phyloP scores from a whole-genome alignment of 768 basidiomycete species.

The Dictyophora rubrovolvata region DNA sequence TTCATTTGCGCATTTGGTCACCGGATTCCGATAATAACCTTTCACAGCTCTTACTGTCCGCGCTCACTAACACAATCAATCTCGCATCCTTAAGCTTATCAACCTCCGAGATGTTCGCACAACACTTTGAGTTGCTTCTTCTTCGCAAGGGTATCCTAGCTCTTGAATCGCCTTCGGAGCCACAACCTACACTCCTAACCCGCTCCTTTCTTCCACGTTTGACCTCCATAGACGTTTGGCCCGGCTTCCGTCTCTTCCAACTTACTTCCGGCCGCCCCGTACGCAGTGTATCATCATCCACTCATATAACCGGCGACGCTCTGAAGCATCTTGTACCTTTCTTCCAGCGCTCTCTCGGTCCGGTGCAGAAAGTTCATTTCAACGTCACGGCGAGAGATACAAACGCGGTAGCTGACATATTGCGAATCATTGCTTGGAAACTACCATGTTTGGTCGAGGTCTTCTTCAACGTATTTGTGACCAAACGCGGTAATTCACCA shows the following conservation, averaged over 20 bases:
- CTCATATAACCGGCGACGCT: constrained; percentile 1
- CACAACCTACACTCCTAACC: neutral
- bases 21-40: constrained; percentile 1
- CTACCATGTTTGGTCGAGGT: constrained; percentile 3
- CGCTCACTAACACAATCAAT: constrained; percentile 1
- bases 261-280: constrained; percentile 6
- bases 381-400: constrained; percentile 5
- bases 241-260: constrained; percentile 2
- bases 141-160: constrained; percentile 5
- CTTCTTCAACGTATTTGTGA: constrained; percentile 10
- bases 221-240: neutral
- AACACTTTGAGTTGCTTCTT: constrained; percentile 3
- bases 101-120: constrained; percentile 5
- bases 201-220: constrained; percentile 1
- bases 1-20: constrained; percentile 7
- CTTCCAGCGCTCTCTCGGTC: constrained; percentile 4
- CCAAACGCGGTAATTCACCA: constrained; percentile 3
- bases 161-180: neutral
- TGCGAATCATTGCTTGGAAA: neutral
- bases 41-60: constrained; percentile 2
- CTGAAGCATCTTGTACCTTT: constrained; percentile 1
- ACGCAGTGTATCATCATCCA: constrained; percentile 1
- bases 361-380: constrained; percentile 7
- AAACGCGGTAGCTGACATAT: neutral
- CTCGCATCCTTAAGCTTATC: constrained; percentile 2